Evolutionary conservation across 768 basidiomycete genomes (phyloP).

Genomic region (Pleurotus pulmonarius): DNA sequence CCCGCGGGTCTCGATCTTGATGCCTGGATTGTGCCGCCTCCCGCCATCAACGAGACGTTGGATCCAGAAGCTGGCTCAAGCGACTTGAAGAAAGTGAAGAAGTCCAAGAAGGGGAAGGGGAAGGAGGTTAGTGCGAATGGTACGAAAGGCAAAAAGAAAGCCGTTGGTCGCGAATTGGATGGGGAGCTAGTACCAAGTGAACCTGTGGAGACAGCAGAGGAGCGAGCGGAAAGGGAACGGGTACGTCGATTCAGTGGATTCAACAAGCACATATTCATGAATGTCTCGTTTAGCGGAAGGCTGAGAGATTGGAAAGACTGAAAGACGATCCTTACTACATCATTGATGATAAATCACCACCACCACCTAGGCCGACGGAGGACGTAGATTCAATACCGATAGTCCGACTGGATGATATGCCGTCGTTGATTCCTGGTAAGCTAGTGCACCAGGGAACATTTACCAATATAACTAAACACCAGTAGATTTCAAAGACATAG

Average conservation of each 20-base stretch:
- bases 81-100: slow-evolving; percentile 47
- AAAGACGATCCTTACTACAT: slow-evolving; percentile 93
- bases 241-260: slow-evolving; percentile 34
- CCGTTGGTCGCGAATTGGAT: slow-evolving; percentile 23
- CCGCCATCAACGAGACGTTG: slow-evolving; percentile 25
- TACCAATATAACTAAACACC: not conserved
- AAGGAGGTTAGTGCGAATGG: slow-evolving; percentile 30
- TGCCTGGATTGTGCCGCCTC: slow-evolving; percentile 74
- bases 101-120: slow-evolving; percentile 43
- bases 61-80: slow-evolving; percentile 36
- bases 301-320: slow-evolving; percentile 69
- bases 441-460: not conserved
- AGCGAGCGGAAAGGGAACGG: slow-evolving; percentile 55
- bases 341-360: slow-evolving; percentile 53
- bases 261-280: not conserved
- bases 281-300: slow-evolving; percentile 51
- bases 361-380: slow-evolving; percentile 32
- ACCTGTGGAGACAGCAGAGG: slow-evolving; percentile 54
- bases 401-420: slow-evolving; percentile 75
- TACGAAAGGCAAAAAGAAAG: slow-evolving; percentile 18
- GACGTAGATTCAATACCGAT: slow-evolving; percentile 94
- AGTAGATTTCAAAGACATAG: slow-evolving; percentile 18
- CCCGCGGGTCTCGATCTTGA: slow-evolving; percentile 89
- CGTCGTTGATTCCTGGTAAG: slow-evolving; percentile 35
- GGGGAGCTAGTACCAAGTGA: slow-evolving; percentile 30